Percentiles rank a stretch among this genome's conserved stretches.
Evolutionary conservation across 2,329 filamentous ascomycete species (phyloP).

Genomic region (Aspergillus fumigatus): DNA sequence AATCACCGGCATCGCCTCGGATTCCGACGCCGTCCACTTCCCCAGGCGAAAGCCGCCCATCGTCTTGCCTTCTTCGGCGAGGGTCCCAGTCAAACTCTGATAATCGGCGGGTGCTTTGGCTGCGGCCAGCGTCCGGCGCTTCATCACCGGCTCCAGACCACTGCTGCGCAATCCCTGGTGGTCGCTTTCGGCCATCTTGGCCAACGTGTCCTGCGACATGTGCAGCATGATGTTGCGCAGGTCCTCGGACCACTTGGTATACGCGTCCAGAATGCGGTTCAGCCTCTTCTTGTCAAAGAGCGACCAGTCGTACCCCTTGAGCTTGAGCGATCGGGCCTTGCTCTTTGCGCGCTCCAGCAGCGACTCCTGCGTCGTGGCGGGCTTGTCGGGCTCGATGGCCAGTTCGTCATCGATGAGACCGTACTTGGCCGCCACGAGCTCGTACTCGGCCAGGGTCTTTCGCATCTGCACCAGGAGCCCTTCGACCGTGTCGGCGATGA

Average conservation of each 20-base stretch:
- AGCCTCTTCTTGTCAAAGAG: conserved; percentile 29
- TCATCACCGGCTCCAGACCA: conserved; percentile 22
- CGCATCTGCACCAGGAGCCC: neutral
- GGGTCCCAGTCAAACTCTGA: conserved; percentile 14
- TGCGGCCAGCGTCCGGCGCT: conserved; percentile 18
- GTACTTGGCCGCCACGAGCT: conserved; percentile 56
- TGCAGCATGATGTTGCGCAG: conserved; percentile 27
- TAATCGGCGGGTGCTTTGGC: conserved; percentile 18
- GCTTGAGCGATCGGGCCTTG: conserved; percentile 20
- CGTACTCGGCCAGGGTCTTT: conserved; percentile 52
- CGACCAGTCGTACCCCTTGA: conserved; percentile 27
- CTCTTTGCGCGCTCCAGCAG: conserved; percentile 21
- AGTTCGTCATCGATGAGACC: neutral
- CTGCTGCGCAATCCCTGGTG: conserved; percentile 16
- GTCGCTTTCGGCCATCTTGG: conserved; percentile 9
- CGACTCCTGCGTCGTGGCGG: conserved; percentile 15
- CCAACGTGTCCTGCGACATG: conserved; percentile 22
- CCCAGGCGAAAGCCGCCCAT: conserved; percentile 19
- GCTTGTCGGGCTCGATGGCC: conserved; percentile 1
- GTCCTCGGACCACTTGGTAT: conserved; percentile 23
- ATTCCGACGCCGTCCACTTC: conserved; percentile 11
- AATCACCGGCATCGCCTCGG: conserved; percentile 13
- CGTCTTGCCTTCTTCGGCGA: conserved; percentile 16
- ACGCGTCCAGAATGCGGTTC: conserved; percentile 18
- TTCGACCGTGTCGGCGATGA: neutral